Evolutionary conservation across 1,284 basidiomycete species (phyloP), one percentile per base, ranked within the genome.

Genomic region (Fomitiporia mediterranea): DNA sequence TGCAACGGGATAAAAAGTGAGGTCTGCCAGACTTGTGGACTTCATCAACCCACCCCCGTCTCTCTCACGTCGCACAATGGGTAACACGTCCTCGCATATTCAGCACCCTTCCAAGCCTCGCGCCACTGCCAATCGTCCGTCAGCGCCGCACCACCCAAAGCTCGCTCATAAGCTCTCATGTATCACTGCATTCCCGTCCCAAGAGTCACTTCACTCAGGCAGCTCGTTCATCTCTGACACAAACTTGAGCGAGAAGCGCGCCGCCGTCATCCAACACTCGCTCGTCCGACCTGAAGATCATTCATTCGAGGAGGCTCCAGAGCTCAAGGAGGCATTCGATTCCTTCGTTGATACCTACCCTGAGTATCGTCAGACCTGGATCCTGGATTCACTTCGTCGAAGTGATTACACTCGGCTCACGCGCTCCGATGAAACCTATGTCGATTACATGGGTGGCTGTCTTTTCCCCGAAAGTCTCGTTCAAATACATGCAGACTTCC

Each of bases 381-480:
- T 69, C 54, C 68, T 91, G 55, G 88, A 91, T 64, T 77, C 81
- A 0, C 78, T 91, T 30, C 79, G 89, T 48, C 75, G 78, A 60
- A 82, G 76, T n/a, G 87, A 91, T 67, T 89, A 82, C 63, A 65
- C 76, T 5, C 71, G 88, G 51, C 74, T 90, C 38, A 81, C 84
- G 59, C 76, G 74, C 15, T 69, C 71, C 17, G 79, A 78, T 1
- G 85, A 89, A 70, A 83, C 82, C 3, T 91, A 91, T 61, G 82
- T 90, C 55, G 89, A 91, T 66, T 91, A 88, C 62, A 91, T 90
- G 84, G 89, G 89, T 37, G 89, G 85, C 32, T 80, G 80, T 53
- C 65, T 90, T 32, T 89, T 89, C 63, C 88, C 89, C 15, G 85
- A 87, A 62, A 85, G 82, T 60, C 79, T 91, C 32, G 77, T 90